Evolutionary conservation across 2,329 filamentous ascomycete genomes (phyloP), one percentile per base, ranked within the genome.

Genomic region (Aspergillus pseudoviridinutans): DNA sequence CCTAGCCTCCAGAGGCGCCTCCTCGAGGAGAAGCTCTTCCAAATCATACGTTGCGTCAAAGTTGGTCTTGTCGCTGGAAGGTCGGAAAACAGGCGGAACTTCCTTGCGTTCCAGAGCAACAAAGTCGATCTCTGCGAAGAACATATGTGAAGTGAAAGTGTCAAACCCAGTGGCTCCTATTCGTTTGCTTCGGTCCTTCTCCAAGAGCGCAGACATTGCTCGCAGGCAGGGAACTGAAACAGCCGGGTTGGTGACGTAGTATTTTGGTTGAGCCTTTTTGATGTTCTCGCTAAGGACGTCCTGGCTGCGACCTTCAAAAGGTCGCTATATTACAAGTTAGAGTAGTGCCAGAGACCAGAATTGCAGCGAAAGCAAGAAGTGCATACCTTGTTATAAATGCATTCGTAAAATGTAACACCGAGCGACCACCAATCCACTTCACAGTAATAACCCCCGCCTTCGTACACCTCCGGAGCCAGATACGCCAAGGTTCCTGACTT

Each of bases 341-440:
- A 60, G 32, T 25, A 9, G 12, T 46, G 47, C 6, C 1, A 17
- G 38, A 35, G 7, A 27, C 14, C 20, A 22, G 12, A 41, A 29
- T 24, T 25, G 24, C 12, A 24, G 7, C 20, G n/a, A 14, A 4
- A 25, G 29, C 20, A 49, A 53, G 25, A 51, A 22, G 22, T 22
- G 53, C 81, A 53, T 76, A 92, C 91, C 87, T 95, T 97, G 79
- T 95, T 96, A 79, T 97, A 99, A 64, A 99, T 97, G 82, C 94
- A 97, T 75, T 99, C 94, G 75, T 97, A 99, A 74, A 97, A 97
- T n/a, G 96, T 84, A 49, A 99, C 94, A 51, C 94, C 94, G 24
- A 99, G 78, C 5, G 94, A 97, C 94, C 94, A 99, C 94, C 94
- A 99, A 73, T 99, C 94, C 46, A 94, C 92, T 66, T 94, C 90